These are phyloP conservation scores for Aspergillus glaucus DNA, from an alignment of 2,329 filamentous ascomycete genomes.

Conservation along the genomic window DNA sequence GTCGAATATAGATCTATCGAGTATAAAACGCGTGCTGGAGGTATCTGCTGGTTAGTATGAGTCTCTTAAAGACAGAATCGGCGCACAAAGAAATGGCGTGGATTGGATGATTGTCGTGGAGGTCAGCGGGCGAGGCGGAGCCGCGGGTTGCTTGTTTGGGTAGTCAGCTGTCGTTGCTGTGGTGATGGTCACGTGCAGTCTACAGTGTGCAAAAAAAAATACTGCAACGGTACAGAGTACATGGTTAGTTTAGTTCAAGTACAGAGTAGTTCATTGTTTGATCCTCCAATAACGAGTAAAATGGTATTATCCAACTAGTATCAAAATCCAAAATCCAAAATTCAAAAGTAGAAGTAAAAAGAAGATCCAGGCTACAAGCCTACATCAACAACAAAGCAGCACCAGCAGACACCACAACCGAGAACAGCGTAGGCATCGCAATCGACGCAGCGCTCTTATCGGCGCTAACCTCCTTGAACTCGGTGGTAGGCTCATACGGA, in stretches of 20 bases:
- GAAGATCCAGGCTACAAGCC: neutral
- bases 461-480: constrained; percentile 1
- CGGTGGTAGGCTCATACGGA: constrained; percentile 38
- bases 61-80: no score
- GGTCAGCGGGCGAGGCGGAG: constrained; percentile 1
- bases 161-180: constrained; percentile 8
- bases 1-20: neutral
- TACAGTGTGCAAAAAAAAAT: neutral
- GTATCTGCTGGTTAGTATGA: neutral
- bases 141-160: constrained; percentile 6
- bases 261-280: neutral
- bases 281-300: neutral
- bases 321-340: neutral
- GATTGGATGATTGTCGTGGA: constrained; percentile 2
- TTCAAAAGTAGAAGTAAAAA: neutral
- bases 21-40: neutral
- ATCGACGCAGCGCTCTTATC: constrained; percentile 1
- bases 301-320: neutral
- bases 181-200: constrained; percentile 6
- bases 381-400: neutral
- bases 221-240: neutral
- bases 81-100: neutral
- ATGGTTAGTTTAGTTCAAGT: neutral
- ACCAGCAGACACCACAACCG: neutral
- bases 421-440: neutral